Base-by-base conservation (phyloP, 495 filamentous ascomycete species). In the Staphylotrichum longicolle region DNA sequence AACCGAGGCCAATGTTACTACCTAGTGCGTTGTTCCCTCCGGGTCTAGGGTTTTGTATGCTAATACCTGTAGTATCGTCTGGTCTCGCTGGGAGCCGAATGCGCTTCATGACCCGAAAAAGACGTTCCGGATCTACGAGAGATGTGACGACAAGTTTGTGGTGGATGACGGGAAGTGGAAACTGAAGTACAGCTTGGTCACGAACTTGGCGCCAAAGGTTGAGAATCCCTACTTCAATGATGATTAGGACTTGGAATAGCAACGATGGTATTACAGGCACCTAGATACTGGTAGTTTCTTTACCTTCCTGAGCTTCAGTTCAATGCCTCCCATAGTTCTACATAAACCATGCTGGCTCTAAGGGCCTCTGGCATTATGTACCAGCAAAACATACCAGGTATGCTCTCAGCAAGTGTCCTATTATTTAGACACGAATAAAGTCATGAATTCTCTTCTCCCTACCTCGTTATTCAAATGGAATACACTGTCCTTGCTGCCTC, bases 191-290 rank as follows among this genome's bases (percentile, higher is more conserved):
- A 48, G 45, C 9, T 32, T 58, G 56, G 56, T 58, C 45, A 58
- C 45, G 2, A 58, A 49, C 56, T 20, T 58, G 56, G 56, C 45
- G 20, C 56, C 56, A 0, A 49, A 41, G 33, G 56, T 58, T 20
- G 45, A 58, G 56, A 58, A 58, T n/a, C 56, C 56, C 46, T 58
- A 58, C 45, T 58, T 58, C 56, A 58, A 49, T 33, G 35, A 58
- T 4, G 35, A 11, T 3, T 10, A 47, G 41, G 32, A 12, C 1
- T 39, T 10, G 5, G 10, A 6, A 3, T 10, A 10, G 5, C 10
- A 2, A 7, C 37, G 37, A 39, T 6, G 37, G 37, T 27, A 27
- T 27, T 27, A 27, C 20, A 27, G 37, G 37, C 10, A 39, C 37
- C 37, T 39, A 10, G 37, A 39, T 39, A 39, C 20, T 27, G 20